Evolutionary conservation across 352 stramenopile species (phyloP), one percentile per base, ranked within the genome.

Genomic region (Pythium rishiriense): DNA sequence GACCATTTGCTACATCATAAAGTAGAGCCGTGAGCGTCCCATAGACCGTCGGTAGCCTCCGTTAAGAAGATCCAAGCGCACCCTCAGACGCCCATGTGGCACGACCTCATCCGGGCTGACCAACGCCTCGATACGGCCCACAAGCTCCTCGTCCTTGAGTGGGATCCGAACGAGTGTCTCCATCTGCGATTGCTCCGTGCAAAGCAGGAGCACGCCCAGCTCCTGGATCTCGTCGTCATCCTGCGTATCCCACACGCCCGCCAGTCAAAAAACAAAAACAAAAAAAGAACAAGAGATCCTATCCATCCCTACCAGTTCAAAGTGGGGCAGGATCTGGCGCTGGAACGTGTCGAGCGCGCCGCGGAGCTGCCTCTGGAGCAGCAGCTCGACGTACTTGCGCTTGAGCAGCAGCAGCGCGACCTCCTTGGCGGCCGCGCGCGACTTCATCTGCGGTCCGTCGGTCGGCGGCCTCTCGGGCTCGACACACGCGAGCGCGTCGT

Each of bases 91-190:
- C 2, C 85, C 85, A 5, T 81, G 65, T 3, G 83, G 79, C 10
- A 94, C 74, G 24, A 89, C 76, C 58, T 94, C 85, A 0, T 91
- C 79, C 4, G 78, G 52, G 57, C 81, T 90, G 12, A 86, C 81
- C 7, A 91, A 70, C 9, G 68, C 42, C 53, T 92, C 83, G 19
- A 94, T 72, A 28, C 60, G 59, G 4, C 51, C 26, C 28, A 87
- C 53, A 15, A 93, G 47, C 19, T 90, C 74, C 0, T 64, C 57
- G 28, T 82, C 74, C 31, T 79, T 66, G 69, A 85, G 86, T 3
- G 72, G 79, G 19, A 81, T 63, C 29, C 60, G 51, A 14, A 74
- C 74, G 1, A 74, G 49, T 26, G 67, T 53, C 33, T 78, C 54
- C 58, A 85, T 73, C 28, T 85, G 68, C 1, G 62, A 35, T 3